These are phyloP conservation scores for Alternaria metachromatica DNA, from an alignment of 2,329 filamentous ascomycete genomes.

Conservation along the genomic window DNA sequence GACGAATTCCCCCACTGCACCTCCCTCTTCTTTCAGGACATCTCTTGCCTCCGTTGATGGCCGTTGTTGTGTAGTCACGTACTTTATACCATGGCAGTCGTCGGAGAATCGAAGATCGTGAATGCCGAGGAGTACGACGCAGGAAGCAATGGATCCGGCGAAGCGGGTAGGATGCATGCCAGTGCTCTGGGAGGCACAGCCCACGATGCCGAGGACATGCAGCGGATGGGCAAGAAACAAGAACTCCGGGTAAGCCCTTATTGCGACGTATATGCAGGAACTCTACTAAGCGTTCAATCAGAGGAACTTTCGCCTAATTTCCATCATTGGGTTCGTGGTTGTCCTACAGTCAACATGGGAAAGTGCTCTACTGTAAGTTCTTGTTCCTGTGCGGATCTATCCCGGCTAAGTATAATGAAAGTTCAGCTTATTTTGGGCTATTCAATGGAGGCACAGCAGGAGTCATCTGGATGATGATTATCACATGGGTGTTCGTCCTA, in stretches of 20 bases:
- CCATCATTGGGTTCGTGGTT: slow-evolving; percentile 26
- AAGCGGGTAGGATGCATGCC: slow-evolving; percentile 8
- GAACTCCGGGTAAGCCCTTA: slow-evolving; percentile 18
- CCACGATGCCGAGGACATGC: slow-evolving; percentile 28
- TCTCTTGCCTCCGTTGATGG: background rate
- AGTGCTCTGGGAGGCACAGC: slow-evolving; percentile 17
- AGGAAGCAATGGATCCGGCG: background rate
- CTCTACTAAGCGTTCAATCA: slow-evolving; percentile 4
- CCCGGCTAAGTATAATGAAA: slow-evolving; percentile 1
- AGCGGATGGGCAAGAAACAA: slow-evolving; percentile 33
- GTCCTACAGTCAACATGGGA: slow-evolving; percentile 31
- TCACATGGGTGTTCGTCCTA: slow-evolving; percentile 29
- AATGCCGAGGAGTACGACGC: slow-evolving; percentile 20
- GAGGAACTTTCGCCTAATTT: slow-evolving; percentile 25
- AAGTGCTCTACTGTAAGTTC: slow-evolving; percentile 17
- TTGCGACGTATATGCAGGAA: background rate
- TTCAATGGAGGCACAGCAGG: slow-evolving; percentile 38
- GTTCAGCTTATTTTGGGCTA: slow-evolving; percentile 18
- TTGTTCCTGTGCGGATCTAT: background rate
- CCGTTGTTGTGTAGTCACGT: background rate
- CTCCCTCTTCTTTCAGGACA: background rate
- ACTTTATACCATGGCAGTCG: slow-evolving; percentile 3
- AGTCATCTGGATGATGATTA: slow-evolving; percentile 35
- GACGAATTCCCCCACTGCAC: background rate
- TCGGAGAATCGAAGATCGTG: slow-evolving; percentile 7